Conservation (phyloP, 768 basidiomycete species). For the Leccinum rimulosum region DNA sequence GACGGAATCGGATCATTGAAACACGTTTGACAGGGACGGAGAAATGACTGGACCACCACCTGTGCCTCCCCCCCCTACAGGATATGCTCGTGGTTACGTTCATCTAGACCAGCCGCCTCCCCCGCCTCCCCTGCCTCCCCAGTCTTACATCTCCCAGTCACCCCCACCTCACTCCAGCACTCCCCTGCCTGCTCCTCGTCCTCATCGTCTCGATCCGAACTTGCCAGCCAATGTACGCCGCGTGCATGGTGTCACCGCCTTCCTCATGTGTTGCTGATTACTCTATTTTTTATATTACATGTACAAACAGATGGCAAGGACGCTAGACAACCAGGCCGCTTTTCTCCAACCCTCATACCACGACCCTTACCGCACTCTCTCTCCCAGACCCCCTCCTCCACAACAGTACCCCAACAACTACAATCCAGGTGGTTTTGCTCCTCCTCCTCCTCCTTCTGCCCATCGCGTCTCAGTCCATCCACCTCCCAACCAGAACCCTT, state of each 20-base stretch:
- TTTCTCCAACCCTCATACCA: constrained; percentile 25
- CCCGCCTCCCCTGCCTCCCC: constrained; percentile 48
- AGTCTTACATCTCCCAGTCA: constrained; percentile 28
- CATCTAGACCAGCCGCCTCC: constrained; percentile 39
- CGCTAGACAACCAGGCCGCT: constrained; percentile 49
- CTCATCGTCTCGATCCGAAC: constrained; percentile 58
- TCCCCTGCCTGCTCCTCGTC: constrained; percentile 64
- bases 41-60: constrained; percentile 28
- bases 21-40: neutral
- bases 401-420: constrained; percentile 17
- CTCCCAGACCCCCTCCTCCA: constrained; percentile 26
- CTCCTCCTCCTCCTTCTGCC: neutral
- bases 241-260: constrained; percentile 12
- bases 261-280: constrained; percentile 13
- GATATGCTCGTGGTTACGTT: constrained; percentile 11
- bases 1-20: neutral
- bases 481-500: constrained; percentile 26
- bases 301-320: constrained; percentile 57
- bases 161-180: constrained; percentile 39
- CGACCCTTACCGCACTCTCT: constrained; percentile 20
- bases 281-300: constrained; percentile 26
- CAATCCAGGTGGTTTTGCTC: constrained; percentile 15
- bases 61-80: constrained; percentile 26
- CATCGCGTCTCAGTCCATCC: constrained; percentile 23
- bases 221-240: constrained; percentile 61